phyloP scores from a whole-genome alignment of 139 green algal genomes.

The Klebsormidium nitens region DNA sequence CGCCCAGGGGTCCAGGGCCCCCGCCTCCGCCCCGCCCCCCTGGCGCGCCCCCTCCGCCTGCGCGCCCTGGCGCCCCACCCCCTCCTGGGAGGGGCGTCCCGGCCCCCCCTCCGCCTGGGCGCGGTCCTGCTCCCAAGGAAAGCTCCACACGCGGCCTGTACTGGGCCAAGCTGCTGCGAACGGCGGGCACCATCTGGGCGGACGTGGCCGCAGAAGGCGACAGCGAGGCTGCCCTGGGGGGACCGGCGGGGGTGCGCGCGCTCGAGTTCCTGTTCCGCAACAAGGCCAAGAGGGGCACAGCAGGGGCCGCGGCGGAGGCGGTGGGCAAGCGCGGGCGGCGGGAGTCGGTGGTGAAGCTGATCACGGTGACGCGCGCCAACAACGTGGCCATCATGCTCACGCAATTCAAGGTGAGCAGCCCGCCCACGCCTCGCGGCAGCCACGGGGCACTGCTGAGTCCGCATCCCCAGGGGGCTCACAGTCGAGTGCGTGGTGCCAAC shows the following conservation, averaged over 20 bases:
- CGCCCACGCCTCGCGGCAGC: not conserved
- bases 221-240: not conserved
- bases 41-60: not conserved
- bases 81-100: not conserved
- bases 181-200: conserved; percentile 19
- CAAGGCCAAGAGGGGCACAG: not conserved
- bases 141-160: not conserved
- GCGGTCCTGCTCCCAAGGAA: not conserved
- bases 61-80: not conserved
- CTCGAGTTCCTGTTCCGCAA: conserved; percentile 2
- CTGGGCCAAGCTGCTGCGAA: conserved; percentile 18
- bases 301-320: not conserved
- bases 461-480: not conserved
- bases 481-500: not conserved
- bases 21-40: not conserved
- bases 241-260: not conserved
- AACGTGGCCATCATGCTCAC: conserved; percentile 74
- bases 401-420: conserved; percentile 40
- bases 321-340: not conserved
- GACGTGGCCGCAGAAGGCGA: not conserved
- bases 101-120: not conserved
- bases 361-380: conserved; percentile 58
- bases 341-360: conserved; percentile 35
- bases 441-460: not conserved
- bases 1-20: not conserved